A percentile compares a stretch with the other conserved stretches of the same genome.
Conservation (phyloP, 441 rosid species). For the Euphorbia neoarborescens region DNA sequence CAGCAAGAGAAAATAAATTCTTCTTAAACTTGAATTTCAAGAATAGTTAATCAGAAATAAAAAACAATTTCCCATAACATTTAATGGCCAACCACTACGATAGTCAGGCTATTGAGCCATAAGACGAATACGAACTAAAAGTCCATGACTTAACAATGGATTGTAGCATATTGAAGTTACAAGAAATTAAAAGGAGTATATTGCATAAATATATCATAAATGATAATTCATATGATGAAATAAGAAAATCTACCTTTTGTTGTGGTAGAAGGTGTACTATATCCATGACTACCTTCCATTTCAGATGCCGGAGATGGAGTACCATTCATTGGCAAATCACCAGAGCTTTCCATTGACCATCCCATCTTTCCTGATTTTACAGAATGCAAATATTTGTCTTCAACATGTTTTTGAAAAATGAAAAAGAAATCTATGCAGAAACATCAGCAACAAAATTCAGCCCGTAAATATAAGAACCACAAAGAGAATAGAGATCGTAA, state of each 20-base stretch:
- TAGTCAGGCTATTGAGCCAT: neutral
- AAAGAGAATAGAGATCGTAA: neutral
- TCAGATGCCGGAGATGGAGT: conserved; percentile 14
- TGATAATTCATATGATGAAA: neutral
- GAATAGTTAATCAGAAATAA: neutral
- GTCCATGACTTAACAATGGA: neutral
- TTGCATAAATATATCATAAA: neutral
- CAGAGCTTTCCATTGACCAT: conserved; percentile 12
- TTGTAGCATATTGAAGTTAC: neutral
- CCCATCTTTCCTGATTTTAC: conserved; percentile 17
- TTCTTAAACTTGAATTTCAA: neutral
- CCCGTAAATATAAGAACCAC: neutral
- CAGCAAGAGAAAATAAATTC: neutral
- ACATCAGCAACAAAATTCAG: conserved; percentile 23
- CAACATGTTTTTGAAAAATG: conserved; percentile 20
- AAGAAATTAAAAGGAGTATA: neutral
- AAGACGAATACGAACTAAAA: neutral
- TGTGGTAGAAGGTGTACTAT: conserved; percentile 19
- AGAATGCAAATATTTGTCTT: conserved; percentile 22
- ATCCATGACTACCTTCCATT: conserved; percentile 19
- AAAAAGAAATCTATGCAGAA: conserved; percentile 16
- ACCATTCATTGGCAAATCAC: conserved; percentile 20
- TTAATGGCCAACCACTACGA: neutral
- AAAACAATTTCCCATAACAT: neutral
- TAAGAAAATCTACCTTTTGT: conserved; percentile 28